A percentile compares a stretch with the other conserved stretches of the same genome.
Evolutionary conservation across 2,329 filamentous ascomycete genomes (phyloP).

Genomic region (Calonectria hawksworthii): DNA sequence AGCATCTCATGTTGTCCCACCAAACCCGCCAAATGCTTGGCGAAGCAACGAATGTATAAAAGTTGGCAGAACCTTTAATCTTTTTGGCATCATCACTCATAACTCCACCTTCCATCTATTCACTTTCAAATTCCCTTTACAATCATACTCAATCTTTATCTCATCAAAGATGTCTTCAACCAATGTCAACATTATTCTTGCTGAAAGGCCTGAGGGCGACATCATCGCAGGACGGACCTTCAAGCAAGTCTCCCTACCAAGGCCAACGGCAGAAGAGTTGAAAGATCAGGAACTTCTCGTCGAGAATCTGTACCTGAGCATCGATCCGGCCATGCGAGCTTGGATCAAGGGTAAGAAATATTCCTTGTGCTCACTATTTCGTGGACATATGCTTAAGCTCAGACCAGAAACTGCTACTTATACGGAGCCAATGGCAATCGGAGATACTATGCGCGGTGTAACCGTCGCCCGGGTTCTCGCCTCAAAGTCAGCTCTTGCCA

Average conservation of each 20-base stretch:
- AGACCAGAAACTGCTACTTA: not conserved
- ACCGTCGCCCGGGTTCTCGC: constrained; percentile 72
- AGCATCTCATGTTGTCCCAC: not conserved
- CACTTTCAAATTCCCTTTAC: not conserved
- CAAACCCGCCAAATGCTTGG: not conserved
- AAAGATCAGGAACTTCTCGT: not conserved
- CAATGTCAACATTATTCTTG: not conserved
- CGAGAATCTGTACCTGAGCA: not conserved
- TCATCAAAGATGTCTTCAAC: not conserved
- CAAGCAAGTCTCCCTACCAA: not conserved
- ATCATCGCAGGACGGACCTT: not conserved
- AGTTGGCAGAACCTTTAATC: not conserved
- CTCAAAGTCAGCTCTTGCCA: constrained; percentile 67
- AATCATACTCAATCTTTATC: not conserved
- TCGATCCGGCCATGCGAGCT: not conserved
- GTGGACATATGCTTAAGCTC: not conserved
- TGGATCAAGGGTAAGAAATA: not conserved
- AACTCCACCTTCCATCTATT: not conserved
- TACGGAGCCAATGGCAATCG: constrained; percentile 52
- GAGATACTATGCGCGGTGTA: constrained; percentile 76
- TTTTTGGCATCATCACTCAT: not conserved
- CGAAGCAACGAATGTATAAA: not conserved
- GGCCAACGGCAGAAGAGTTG: not conserved
- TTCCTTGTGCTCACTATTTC: no score
- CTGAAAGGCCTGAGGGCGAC: not conserved